phyloP scores from a whole-genome alignment of 2,329 filamentous ascomycete genomes.

The Alternaria burnsii region DNA sequence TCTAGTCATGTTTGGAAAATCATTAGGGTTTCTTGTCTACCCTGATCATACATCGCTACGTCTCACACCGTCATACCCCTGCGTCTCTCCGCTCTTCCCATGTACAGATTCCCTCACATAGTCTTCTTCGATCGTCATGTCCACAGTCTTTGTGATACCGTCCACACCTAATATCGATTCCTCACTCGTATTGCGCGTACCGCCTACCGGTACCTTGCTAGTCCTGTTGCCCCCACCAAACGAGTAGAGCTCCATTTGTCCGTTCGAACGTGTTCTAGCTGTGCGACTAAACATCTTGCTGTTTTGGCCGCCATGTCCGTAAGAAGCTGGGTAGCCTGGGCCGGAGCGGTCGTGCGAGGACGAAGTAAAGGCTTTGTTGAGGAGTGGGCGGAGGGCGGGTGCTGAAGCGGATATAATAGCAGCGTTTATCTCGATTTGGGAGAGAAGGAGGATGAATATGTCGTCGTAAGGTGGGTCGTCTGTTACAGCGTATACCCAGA shows the following conservation, averaged over 20 bases:
- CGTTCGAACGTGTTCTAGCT: slow-evolving; percentile 9
- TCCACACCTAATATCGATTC: slow-evolving; percentile 16
- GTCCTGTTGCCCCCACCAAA: slow-evolving; percentile 6
- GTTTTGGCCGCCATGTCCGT: background rate
- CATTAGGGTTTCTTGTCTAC: too few relatives aligned
- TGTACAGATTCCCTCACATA: background rate
- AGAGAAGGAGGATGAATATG: slow-evolving; percentile 47
- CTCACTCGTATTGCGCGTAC: slow-evolving; percentile 18
- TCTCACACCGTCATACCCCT: background rate
- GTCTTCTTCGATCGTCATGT: background rate
- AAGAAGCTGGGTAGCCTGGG: background rate
- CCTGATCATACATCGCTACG: background rate
- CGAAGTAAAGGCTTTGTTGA: slow-evolving; percentile 24
- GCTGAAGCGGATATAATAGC: slow-evolving; percentile 53
- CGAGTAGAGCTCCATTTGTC: slow-evolving; percentile 18
- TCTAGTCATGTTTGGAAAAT: too few relatives aligned
- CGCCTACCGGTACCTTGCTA: background rate
- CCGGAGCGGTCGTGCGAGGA: slow-evolving; percentile 7
- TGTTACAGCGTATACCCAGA: slow-evolving; percentile 27
- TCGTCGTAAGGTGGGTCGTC: slow-evolving; percentile 27
- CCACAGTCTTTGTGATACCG: slow-evolving; percentile 23
- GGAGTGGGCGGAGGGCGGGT: slow-evolving; percentile 50
- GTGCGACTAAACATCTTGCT: background rate
- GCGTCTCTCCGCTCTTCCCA: background rate
- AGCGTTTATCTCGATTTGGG: slow-evolving; percentile 54